phyloP scores from a whole-genome alignment of 31 red algal genomes.

The Asparagopsis taxiformis region DNA sequence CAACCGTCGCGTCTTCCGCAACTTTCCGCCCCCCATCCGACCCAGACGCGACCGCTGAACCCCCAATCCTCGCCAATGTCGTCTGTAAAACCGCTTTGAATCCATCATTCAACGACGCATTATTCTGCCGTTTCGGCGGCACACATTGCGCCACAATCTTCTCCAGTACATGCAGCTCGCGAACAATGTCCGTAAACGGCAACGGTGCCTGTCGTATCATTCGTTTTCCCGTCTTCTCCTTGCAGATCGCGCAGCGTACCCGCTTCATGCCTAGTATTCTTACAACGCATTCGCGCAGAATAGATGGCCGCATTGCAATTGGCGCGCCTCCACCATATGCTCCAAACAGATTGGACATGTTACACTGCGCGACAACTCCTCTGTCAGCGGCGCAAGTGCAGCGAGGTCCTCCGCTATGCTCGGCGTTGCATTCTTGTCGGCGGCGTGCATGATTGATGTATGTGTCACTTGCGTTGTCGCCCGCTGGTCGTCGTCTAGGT shows the following conservation, averaged over 20 bases:
- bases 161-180: slow-evolving; percentile 10
- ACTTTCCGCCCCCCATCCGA: no score
- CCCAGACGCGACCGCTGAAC: no score
- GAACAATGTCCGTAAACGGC: slow-evolving; percentile 2
- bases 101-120: no score
- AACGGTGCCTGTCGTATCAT: slow-evolving; percentile 40
- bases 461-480: no score
- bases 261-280: slow-evolving; percentile 24
- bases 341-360: slow-evolving; percentile 56
- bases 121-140: no score
- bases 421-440: no score
- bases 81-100: no score
- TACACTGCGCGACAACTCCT: slow-evolving; percentile 2
- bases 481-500: no score
- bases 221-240: slow-evolving; percentile 39
- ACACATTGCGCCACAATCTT: slow-evolving; percentile 10
- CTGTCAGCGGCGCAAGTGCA: slow-evolving; percentile 12
- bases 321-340: slow-evolving; percentile 26
- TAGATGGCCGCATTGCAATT: slow-evolving; percentile 53
- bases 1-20: no score
- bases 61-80: no score
- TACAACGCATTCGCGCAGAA: slow-evolving; percentile 38
- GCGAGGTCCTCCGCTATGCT: not conserved
- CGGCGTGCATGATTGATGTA: no score
- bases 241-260: slow-evolving; percentile 36